Evolutionary conservation across 148 eudicot genomes (phyloP), one percentile per base, ranked within the genome.

Genomic region (Rhododendron simsii): DNA sequence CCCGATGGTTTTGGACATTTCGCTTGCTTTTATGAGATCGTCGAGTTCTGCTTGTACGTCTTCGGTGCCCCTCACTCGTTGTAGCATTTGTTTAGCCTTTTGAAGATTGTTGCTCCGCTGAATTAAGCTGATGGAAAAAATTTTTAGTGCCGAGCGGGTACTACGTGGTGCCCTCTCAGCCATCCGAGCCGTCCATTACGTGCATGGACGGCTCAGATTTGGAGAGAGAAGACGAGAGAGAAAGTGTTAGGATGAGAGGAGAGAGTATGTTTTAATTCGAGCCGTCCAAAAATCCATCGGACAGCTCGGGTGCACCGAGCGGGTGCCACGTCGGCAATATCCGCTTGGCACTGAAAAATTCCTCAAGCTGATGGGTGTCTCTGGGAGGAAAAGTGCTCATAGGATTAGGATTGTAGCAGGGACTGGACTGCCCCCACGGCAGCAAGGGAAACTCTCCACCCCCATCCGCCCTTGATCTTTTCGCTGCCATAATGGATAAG

Each of bases 401-500:
- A 80, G 20, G 14, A 61, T 80, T 50, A 50, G 61, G 16, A 80
- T 47, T 47, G 61, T n/a, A 28, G 82, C 39, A 10, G 82, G 61
- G 37, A 28, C 37, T 12, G 82, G 35, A 33, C 35, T 33, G 35
- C 35, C 41, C 41, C 61, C 4, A 90, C 93, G 77, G 81, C 85
- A 55, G 89, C 82, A 23, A 91, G 86, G 28, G 90, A 76, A 45
- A 44, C 20, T 74, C 87, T 87, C 23, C 90, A 82, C 30, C 91
- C 91, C 82, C 82, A 79, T 14, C 82, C 61, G 37, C 59, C 61
- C 48, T 50, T 47, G 18, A 79, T 79, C 59, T 79, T 79, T 12
- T 79, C 37, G 61, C 39, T 79, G 7, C 82, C 61, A 12, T 48
- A 26, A 20, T 48, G 48, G 48, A 79, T n/a, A 12, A 48, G 21